Base-by-base conservation (phyloP, 805 yeast genomes). In the Hanseniaspora occidentalis region DNA sequence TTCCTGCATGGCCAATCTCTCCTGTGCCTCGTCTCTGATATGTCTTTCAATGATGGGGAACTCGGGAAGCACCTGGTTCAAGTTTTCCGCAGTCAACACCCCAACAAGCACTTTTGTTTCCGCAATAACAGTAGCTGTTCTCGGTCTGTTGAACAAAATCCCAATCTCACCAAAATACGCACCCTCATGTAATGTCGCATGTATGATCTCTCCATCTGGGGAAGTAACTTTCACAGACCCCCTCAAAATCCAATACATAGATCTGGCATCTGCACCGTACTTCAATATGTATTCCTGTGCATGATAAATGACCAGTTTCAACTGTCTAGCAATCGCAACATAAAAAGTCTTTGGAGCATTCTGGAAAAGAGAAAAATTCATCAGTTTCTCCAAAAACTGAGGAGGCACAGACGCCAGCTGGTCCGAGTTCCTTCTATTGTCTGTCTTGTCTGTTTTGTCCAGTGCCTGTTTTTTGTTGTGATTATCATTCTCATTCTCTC, bases 151-250 rank as follows among this genome's bases (percentile, higher is more conserved):
- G 60, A 77, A 80, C 23, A 81, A 58, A 35, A 81, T 79, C 7
- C 89, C 89, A 41, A 81, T 80, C 51, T 82, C 89, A 11, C 92
- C 92, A 53, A 81, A 82, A 47, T 77, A 79, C 17, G 78, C 67
- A 2, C 89, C 89, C 3, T 78, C 69, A 3, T 70, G 68, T 7
- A 81, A 60, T 52, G 78, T 85, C 1, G 88, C 86, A 50, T 77
- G 78, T 3, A 75, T 67, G 3, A 82, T 71, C 57, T 81, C 89
- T 22, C 85, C 88, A 52, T 81, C 92, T 1, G 82, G 71, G 11
- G 84, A 75, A 0, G 85, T 74, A 10, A 82, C 84, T n/a, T 76
- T 74, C 2, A 81, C 89, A 0, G 77, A 69, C 2, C 92, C 92
- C 50, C 80, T 71, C 13, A 81, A 57, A 29, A 81, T 77, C 86